These are phyloP conservation scores for Isatis lusitanica DNA, from an alignment of 441 rosid genomes.

Conservation along the genomic window DNA sequence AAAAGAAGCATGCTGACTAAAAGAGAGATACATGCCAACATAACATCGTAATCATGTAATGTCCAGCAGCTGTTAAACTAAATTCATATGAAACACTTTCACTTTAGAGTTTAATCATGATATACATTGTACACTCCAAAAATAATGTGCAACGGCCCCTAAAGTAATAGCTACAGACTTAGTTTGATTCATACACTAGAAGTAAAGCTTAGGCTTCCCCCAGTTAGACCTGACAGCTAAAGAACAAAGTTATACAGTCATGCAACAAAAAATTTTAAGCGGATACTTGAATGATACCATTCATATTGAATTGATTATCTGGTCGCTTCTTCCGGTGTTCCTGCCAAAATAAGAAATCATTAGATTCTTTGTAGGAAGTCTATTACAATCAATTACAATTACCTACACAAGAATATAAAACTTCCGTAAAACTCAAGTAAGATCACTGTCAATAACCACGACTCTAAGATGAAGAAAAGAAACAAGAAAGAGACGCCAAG, in stretches of 20 bases:
- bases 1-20: background rate
- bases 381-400: background rate
- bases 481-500: constrained; percentile 6
- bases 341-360: constrained; percentile 40
- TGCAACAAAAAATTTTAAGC: constrained; percentile 11
- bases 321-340: constrained; percentile 65
- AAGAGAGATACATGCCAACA: background rate
- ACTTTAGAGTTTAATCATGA: background rate
- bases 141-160: background rate
- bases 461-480: background rate
- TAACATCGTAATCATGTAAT: background rate
- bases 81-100: background rate
- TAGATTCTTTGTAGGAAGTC: constrained; percentile 9
- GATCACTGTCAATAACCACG: background rate
- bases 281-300: constrained; percentile 63
- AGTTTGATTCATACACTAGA: background rate
- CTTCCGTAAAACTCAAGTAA: background rate
- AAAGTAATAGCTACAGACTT: constrained; percentile 12
- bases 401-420: background rate
- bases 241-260: background rate
- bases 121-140: constrained; percentile 3
- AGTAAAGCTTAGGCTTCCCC: constrained; percentile 5
- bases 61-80: background rate
- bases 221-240: constrained; percentile 7
- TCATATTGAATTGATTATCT: constrained; percentile 72